Conservation (phyloP, 2,329 filamentous ascomycete species). For the Fusarium staphyleae region DNA sequence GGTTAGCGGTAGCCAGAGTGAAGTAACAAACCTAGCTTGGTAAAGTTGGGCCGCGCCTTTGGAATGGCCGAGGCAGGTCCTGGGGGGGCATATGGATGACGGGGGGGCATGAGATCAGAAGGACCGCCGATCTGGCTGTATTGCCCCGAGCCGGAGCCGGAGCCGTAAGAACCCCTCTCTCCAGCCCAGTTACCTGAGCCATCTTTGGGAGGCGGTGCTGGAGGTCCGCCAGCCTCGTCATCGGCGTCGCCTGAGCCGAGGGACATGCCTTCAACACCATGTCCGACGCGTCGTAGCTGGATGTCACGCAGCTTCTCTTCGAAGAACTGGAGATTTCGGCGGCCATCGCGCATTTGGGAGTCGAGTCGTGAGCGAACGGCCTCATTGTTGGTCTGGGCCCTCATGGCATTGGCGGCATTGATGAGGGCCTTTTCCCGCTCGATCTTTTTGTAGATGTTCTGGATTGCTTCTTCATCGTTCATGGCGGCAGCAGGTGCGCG, state of each 20-base stretch:
- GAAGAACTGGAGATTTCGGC: conserved; percentile 93
- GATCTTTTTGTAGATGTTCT: conserved; percentile 94
- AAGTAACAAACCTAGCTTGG: conserved; percentile 80
- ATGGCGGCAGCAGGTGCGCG: conserved; percentile 57
- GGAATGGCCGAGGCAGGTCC: conserved; percentile 72
- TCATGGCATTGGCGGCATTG: conserved; percentile 92
- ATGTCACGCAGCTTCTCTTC: conserved; percentile 91
- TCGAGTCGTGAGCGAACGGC: conserved; percentile 89
- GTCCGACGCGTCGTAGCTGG: conserved; percentile 78
- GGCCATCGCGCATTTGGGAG: conserved; percentile 90
- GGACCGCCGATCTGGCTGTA: conserved; percentile 69
- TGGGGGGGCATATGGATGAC: conserved; percentile 76
- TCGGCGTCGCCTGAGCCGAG: conserved; percentile 50
- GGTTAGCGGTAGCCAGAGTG: conserved; percentile 3
- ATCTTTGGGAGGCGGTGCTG: conserved; percentile 79
- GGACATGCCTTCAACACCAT: conserved; percentile 72
- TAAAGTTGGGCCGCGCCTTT: conserved; percentile 86
- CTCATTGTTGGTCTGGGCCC: conserved; percentile 93
- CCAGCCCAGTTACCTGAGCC: conserved; percentile 50
- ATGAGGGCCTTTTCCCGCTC: conserved; percentile 96
- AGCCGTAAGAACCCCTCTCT: conserved; percentile 70
- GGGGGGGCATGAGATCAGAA: conserved; percentile 78
- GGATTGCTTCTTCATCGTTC: conserved; percentile 70
- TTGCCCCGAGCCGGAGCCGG: conserved; percentile 46
- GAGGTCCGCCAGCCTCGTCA: conserved; percentile 58